Conservation (phyloP, 495 filamentous ascomycete genomes). For the Trypethelium eluteriae region DNA sequence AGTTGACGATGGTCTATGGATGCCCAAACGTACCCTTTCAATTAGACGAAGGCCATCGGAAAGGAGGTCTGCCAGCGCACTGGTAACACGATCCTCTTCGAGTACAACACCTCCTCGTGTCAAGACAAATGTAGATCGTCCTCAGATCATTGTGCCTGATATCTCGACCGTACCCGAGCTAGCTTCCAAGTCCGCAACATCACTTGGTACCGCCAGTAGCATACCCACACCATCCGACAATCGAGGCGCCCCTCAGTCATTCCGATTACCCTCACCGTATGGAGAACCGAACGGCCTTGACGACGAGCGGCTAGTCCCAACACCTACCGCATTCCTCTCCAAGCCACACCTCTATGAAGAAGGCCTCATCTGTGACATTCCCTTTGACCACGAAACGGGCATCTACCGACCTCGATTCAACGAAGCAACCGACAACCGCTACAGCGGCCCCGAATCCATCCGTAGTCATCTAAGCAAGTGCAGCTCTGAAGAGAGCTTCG, state of each 20-base stretch:
- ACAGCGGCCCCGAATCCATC: slow-evolving; percentile 3
- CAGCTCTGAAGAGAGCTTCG: slow-evolving; percentile 6
- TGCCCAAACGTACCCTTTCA: background rate
- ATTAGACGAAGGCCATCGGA: slow-evolving; percentile 3
- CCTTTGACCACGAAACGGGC: background rate
- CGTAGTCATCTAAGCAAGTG: slow-evolving; percentile 3
- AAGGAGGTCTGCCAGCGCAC: background rate
- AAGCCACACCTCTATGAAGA: slow-evolving; percentile 7
- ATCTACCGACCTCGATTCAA: slow-evolving; percentile 1
- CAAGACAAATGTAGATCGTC: background rate
- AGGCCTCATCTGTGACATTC: slow-evolving; percentile 2
- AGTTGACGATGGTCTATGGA: slow-evolving; percentile 4
- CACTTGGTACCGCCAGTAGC: background rate
- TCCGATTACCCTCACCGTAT: background rate
- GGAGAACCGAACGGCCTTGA: background rate
- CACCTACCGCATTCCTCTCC: background rate
- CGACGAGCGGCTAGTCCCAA: background rate
- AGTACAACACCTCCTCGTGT: background rate
- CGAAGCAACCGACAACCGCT: background rate
- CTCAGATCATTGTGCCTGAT: slow-evolving; percentile 6
- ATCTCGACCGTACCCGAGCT: background rate
- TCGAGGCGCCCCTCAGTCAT: background rate
- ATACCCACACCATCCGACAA: background rate
- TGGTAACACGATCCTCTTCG: background rate
- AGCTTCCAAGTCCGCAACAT: background rate